Percentiles rank a stretch among this genome's conserved stretches.
Evolutionary conservation across 2,329 filamentous ascomycete species (phyloP).

Genomic region (Exserohilum rostratum): DNA sequence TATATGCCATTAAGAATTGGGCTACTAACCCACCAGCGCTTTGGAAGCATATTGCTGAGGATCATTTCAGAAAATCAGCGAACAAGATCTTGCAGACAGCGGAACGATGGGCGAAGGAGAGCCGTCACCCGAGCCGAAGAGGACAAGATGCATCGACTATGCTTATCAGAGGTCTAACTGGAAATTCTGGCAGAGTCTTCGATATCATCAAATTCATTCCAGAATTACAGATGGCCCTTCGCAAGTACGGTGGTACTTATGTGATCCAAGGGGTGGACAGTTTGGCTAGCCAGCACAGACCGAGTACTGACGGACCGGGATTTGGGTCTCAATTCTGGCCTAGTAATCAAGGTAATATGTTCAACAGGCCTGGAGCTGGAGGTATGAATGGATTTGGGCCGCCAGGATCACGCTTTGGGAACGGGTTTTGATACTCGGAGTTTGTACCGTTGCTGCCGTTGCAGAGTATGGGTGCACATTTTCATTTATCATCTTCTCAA

Average conservation of each 20-base stretch:
- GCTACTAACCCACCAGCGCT: constrained; percentile 19
- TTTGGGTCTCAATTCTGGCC: neutral
- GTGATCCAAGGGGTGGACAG: neutral
- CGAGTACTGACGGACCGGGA: neutral
- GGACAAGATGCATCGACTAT: neutral
- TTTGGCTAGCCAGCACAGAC: neutral
- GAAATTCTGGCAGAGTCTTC: neutral
- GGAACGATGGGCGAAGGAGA: constrained; percentile 8
- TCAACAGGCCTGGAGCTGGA: neutral
- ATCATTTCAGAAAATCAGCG: constrained; percentile 20
- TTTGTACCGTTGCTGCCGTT: too few species aligned
- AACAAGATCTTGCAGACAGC: constrained; percentile 14
- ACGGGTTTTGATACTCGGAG: neutral
- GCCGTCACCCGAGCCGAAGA: neutral
- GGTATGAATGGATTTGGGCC: neutral
- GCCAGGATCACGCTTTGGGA: neutral
- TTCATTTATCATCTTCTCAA: too few species aligned
- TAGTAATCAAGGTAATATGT: neutral
- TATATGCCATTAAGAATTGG: constrained; percentile 40
- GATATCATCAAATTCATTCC: neutral
- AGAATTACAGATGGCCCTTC: neutral
- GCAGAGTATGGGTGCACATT: too few species aligned
- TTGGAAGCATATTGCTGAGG: constrained; percentile 20
- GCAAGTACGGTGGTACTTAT: constrained; percentile 8
- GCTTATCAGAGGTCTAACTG: neutral